Percentiles rank a stretch among this genome's conserved stretches.
These are phyloP conservation scores for Sugiyamaella floridensis DNA, from an alignment of 805 yeast genomes.

Conservation along the genomic window DNA sequence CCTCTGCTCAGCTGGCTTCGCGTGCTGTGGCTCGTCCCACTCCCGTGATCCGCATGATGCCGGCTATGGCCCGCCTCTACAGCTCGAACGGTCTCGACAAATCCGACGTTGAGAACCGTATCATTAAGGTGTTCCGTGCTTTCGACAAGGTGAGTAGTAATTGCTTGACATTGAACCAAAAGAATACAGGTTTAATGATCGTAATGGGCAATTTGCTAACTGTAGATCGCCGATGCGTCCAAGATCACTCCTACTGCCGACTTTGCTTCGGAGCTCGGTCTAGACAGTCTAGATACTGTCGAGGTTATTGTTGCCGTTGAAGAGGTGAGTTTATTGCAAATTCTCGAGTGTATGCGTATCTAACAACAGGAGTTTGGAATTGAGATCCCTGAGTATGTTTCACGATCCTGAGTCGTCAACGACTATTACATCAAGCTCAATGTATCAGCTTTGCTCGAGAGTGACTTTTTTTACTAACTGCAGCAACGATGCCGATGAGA, in stretches of 20 bases:
- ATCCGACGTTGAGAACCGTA: conserved; percentile 76
- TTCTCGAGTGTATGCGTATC: not conserved
- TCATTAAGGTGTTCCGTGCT: conserved; percentile 66
- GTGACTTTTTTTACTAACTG: not conserved
- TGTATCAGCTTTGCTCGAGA: not conserved
- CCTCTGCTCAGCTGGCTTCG: conserved; percentile 25
- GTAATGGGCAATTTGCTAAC: not conserved
- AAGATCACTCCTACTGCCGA: conserved; percentile 35
- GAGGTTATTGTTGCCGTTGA: conserved; percentile 92
- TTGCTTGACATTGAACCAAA: conserved; percentile 23
- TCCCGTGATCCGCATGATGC: conserved; percentile 1
- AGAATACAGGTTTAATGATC: conserved; percentile 12
- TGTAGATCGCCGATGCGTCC: conserved; percentile 10
- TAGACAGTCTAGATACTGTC: conserved; percentile 87
- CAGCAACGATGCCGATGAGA: conserved; percentile 71
- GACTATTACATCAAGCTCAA: too few relatives aligned
- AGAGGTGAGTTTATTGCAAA: conserved; percentile 34
- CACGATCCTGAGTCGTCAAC: too few relatives aligned
- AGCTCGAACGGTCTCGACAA: conserved; percentile 55
- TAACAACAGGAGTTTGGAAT: conserved; percentile 42
- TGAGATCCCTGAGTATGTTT: conserved; percentile 45
- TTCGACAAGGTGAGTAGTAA: conserved; percentile 52
- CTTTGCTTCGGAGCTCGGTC: conserved; percentile 52
- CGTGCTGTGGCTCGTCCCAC: conserved; percentile 16
- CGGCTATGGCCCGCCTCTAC: conserved; percentile 31